Evolutionary conservation across 495 filamentous ascomycete genomes (phyloP).

Genomic region (Pyronema domesticum): DNA sequence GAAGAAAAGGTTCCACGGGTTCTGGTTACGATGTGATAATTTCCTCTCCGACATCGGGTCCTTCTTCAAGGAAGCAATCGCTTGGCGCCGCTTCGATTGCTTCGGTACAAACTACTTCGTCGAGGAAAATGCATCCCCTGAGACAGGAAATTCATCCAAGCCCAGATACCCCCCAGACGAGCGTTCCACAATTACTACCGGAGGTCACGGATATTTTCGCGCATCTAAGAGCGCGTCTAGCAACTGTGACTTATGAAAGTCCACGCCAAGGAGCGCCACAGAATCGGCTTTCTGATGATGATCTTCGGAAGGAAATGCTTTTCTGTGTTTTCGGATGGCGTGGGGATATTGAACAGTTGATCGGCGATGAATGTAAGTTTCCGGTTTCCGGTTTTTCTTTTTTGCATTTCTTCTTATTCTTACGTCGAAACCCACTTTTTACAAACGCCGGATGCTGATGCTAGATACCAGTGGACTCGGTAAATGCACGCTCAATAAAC

Average conservation of each 20-base stretch:
- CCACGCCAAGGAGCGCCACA: constrained; percentile 36
- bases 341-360: constrained; percentile 61
- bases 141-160: constrained; percentile 62
- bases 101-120: not conserved
- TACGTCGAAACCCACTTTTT: not conserved
- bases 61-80: not conserved
- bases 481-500: constrained; percentile 22
- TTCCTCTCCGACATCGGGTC: not conserved
- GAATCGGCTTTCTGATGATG: constrained; percentile 52
- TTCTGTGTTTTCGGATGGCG: constrained; percentile 91
- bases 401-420: not conserved
- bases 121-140: constrained; percentile 30
- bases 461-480: constrained; percentile 19
- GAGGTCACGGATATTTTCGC: constrained; percentile 44
- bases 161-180: constrained; percentile 29
- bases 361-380: constrained; percentile 59
- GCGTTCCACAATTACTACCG: constrained; percentile 31
- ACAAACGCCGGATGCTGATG: constrained; percentile 4
- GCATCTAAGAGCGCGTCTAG: constrained; percentile 13
- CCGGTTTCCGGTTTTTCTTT: constrained; percentile 6
- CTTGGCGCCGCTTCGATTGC: constrained; percentile 8
- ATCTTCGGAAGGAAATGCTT: constrained; percentile 80
- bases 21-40: not conserved
- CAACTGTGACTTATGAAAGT: constrained; percentile 22
- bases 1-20: not conserved